These are phyloP conservation scores for Chlorella sp. DNA, from an alignment of 139 green algal species.

Conservation along the genomic window DNA sequence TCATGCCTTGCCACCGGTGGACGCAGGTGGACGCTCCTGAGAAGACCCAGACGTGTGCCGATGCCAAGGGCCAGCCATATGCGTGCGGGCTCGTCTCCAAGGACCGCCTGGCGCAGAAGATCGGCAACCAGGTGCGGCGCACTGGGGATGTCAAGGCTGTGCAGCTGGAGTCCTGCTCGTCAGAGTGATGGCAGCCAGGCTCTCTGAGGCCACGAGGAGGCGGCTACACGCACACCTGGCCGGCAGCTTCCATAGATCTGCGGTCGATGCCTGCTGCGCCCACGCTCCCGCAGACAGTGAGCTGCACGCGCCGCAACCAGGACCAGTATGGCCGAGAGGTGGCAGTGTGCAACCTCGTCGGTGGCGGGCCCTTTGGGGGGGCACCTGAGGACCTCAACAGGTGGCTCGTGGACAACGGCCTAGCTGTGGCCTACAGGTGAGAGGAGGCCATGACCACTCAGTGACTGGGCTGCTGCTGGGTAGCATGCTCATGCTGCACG, in stretches of 20 bases:
- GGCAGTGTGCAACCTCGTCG: constrained; percentile 34
- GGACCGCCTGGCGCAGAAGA: constrained; percentile 39
- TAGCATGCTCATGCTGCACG: neutral
- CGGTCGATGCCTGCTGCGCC: neutral
- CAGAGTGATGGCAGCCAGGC: neutral
- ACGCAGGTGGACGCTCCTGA: constrained; percentile 69
- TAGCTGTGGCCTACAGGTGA: constrained; percentile 71
- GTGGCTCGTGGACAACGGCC: constrained; percentile 66
- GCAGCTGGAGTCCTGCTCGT: neutral
- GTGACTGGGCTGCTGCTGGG: neutral
- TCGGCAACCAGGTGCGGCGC: constrained; percentile 24
- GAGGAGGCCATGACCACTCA: neutral
- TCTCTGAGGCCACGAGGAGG: too few species aligned
- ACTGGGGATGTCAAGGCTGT: neutral
- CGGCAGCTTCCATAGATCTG: too few species aligned
- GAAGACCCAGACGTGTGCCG: constrained; percentile 58
- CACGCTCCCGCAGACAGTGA: constrained; percentile 16
- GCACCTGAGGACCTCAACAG: constrained; percentile 48
- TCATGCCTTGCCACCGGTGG: neutral
- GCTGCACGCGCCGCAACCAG: constrained; percentile 48
- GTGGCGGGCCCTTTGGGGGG: neutral
- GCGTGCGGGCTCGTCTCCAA: constrained; percentile 29
- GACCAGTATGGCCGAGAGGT: constrained; percentile 73
- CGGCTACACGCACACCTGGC: too few species aligned
- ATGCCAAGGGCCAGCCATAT: constrained; percentile 24